These are phyloP conservation scores for Scenedesmus sp. DNA, from an alignment of 163 green algal genomes.

Conservation along the genomic window DNA sequence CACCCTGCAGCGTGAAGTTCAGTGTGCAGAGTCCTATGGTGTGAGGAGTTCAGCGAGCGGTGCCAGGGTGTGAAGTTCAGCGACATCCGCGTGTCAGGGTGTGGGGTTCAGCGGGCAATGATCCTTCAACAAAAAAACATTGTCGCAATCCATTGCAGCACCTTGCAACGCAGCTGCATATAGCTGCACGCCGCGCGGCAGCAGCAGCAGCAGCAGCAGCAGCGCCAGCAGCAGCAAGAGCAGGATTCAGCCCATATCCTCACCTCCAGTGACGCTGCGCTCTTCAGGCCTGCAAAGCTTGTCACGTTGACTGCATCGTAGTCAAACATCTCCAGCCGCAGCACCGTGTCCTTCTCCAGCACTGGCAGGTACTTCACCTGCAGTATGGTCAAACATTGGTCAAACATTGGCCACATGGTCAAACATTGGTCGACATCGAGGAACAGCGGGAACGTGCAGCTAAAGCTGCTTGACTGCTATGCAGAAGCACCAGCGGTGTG, in stretches of 20 bases:
- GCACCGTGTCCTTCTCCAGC: conserved; percentile 43
- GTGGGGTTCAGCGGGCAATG: no score
- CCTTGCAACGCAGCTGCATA: not conserved
- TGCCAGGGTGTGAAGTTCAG: no score
- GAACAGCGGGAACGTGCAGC: no score
- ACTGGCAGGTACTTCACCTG: conserved; percentile 51
- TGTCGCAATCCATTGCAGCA: not conserved
- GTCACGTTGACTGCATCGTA: conserved; percentile 46
- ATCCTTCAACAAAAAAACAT: not conserved
- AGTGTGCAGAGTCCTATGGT: no score
- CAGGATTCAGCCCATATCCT: not conserved
- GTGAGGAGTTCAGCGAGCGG: no score
- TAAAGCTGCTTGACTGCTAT: no score
- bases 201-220: not conserved
- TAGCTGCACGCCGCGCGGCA: not conserved
- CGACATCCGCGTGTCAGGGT: no score
- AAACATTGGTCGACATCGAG: no score
- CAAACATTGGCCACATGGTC: no score
- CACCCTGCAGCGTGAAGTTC: not conserved
- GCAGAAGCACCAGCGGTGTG: not conserved
- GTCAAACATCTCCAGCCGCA: conserved; percentile 52
- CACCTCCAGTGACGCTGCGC: not conserved
- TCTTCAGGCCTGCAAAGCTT: not conserved
- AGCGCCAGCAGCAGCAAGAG: not conserved
- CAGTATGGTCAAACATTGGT: not conserved